Evolutionary conservation across 2,329 filamentous ascomycete genomes (phyloP).

Genomic region (Ophiostoma quercus): DNA sequence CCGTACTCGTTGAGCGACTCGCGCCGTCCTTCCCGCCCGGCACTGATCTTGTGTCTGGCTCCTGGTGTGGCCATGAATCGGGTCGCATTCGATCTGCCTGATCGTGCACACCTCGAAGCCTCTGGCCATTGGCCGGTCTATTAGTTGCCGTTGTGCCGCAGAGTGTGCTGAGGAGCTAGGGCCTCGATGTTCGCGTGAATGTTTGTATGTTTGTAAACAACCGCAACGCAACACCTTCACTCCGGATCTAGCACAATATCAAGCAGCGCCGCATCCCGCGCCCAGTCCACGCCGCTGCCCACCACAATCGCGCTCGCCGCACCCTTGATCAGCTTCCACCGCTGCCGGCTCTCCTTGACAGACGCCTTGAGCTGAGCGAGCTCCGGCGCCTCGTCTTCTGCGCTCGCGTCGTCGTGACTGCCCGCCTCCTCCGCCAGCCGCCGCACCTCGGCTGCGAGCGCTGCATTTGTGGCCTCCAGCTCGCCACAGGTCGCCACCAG

Average conservation of each 20-base stretch:
- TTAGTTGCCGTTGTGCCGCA: background rate
- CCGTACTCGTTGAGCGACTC: background rate
- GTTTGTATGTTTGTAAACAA: background rate
- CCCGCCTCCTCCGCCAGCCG: slow-evolving; percentile 47
- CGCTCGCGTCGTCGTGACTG: slow-evolving; percentile 37
- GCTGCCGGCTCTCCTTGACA: slow-evolving; percentile 57
- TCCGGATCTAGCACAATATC: slow-evolving; percentile 68
- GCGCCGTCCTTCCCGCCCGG: background rate
- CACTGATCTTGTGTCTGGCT: background rate
- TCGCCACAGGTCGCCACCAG: slow-evolving; percentile 55
- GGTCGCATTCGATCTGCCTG: background rate
- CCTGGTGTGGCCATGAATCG: background rate
- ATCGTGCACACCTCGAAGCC: background rate
- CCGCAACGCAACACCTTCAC: slow-evolving; percentile 16
- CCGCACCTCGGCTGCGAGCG: slow-evolving; percentile 58
- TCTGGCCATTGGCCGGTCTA: background rate
- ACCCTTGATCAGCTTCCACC: slow-evolving; percentile 71
- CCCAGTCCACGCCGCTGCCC: slow-evolving; percentile 80
- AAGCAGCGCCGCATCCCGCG: slow-evolving; percentile 59
- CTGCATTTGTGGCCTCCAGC: slow-evolving; percentile 55
- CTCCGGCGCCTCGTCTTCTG: slow-evolving; percentile 41
- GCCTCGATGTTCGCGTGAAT: background rate
- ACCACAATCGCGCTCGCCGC: slow-evolving; percentile 72
- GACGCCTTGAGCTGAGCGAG: slow-evolving; percentile 55
- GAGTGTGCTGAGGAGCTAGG: background rate